Evolutionary conservation across 1,139 yeast genomes (phyloP), one percentile per base, ranked within the genome.

Genomic region (Debaryomyces singareniensis): DNA sequence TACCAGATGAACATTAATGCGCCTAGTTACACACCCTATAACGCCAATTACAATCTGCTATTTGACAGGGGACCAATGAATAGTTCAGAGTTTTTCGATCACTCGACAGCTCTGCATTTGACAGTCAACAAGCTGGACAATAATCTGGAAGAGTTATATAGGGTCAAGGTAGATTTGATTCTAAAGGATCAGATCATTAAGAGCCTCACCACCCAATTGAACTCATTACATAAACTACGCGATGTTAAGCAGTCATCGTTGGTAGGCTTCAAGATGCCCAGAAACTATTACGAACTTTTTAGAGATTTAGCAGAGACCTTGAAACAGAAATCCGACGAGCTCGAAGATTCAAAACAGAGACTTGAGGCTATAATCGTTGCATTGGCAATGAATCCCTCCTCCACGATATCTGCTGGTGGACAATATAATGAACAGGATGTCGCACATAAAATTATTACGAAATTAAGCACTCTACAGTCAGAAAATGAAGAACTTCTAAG

Each of bases 401-500:
- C 23, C 16, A 35, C 30, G 14, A 49, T 60, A 21, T 69, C 74
- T 3, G 59, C 61, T 22, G 51, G 58, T 33, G 82, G 82, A 2
- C 62, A 78, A 32, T 77, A 70, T 44, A 94, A 85, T 45, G 83
- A 78, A 28, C 76, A 81, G 42, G 91, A 84, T 40, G 56, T 85
- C 30, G 78, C 91, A 5, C 95, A 86, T 49, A 79, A 82, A 42
- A 73, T 84, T 33, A 64, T 85, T 30, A 67, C 71, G 29, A 77
- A 85, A 39, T 49, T 87, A 37, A 72, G 74, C 35, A 58, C 68
- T 35, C 58, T 86, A 38, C 75, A 76, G 15, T 68, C 67, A 28
- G 96, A 87, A 49, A 87, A 87, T 48, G 80, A 76, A 34, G 72
- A 69, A 35, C 68, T 86, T 51, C 68, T 82, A 37, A 72, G 74